Evolutionary conservation across 2,329 filamentous ascomycete species (phyloP).

Genomic region (Fusarium agapanthi): DNA sequence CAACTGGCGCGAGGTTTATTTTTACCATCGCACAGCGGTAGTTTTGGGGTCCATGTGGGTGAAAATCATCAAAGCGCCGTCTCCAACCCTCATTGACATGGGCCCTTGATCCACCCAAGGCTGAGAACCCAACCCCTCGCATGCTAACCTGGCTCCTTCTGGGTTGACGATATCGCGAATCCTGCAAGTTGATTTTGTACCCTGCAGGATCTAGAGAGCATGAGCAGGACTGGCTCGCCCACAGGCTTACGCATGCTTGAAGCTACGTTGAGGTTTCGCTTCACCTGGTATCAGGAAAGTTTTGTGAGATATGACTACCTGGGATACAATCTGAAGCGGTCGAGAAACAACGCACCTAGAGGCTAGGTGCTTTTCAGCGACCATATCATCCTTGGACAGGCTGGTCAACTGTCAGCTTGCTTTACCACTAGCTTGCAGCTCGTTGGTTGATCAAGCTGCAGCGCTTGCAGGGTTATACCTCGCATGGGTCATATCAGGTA

Average conservation of each 20-base stretch:
- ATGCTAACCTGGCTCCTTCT: conserved; percentile 37
- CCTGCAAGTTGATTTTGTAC: conserved; percentile 33
- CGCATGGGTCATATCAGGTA: conserved; percentile 42
- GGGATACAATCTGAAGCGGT: not conserved
- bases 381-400: conserved; percentile 1
- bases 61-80: conserved; percentile 33
- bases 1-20: conserved; percentile 38
- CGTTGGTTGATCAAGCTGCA: conserved; percentile 33
- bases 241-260: not conserved
- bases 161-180: conserved; percentile 31
- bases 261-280: not conserved
- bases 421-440: conserved; percentile 20
- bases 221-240: conserved; percentile 9
- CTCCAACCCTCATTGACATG: conserved; percentile 29
- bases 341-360: not conserved
- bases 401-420: conserved; percentile 25
- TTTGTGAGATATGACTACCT: not conserved
- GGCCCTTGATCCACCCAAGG: conserved; percentile 27
- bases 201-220: conserved; percentile 8
- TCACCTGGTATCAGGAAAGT: not conserved
- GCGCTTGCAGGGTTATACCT: conserved; percentile 35
- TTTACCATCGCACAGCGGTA: conserved; percentile 38
- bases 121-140: conserved; percentile 39
- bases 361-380: not conserved
- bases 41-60: conserved; percentile 31